These are phyloP conservation scores for Dicorynia guianensis DNA, from an alignment of 306 rosid genomes.

Conservation along the genomic window DNA sequence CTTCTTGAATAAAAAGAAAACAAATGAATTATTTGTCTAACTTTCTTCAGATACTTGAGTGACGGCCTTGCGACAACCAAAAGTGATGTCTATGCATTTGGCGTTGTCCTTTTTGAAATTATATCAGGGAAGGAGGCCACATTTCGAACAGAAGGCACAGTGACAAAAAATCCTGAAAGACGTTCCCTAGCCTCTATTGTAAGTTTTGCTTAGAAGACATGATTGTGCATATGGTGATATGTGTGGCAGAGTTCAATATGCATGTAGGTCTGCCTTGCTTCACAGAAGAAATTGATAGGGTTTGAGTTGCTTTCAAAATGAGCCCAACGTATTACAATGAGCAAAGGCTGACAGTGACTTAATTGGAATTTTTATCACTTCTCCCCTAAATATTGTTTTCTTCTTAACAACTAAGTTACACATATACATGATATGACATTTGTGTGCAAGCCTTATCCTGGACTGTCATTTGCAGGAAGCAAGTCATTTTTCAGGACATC, in stretches of 20 bases:
- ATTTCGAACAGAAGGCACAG: constrained; percentile 74
- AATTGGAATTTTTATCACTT: neutral
- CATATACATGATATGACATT: neutral
- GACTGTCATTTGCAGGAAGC: too few species aligned
- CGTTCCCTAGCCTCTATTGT: constrained; percentile 92
- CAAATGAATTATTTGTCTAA: neutral
- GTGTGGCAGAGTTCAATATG: neutral
- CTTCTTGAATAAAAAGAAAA: constrained; percentile 1
- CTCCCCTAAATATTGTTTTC: neutral
- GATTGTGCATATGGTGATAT: neutral
- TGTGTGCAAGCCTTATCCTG: too few species aligned
- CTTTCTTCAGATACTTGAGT: constrained; percentile 79
- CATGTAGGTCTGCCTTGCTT: constrained; percentile 26
- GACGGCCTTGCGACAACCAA: constrained; percentile 91
- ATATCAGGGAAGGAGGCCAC: constrained; percentile 91
- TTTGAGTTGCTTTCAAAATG: neutral
- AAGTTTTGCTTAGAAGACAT: constrained; percentile 49
- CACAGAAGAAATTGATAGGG: neutral
- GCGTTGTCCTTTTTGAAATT: constrained; percentile 90
- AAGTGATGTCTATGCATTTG: constrained; percentile 94
- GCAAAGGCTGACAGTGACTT: neutral
- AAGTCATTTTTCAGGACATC: too few species aligned
- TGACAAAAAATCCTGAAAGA: constrained; percentile 76
- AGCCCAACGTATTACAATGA: neutral
- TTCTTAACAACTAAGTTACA: neutral